phyloP scores from a whole-genome alignment of 2,329 filamentous ascomycete species.

The Colletotrichum sansevieriae region DNA sequence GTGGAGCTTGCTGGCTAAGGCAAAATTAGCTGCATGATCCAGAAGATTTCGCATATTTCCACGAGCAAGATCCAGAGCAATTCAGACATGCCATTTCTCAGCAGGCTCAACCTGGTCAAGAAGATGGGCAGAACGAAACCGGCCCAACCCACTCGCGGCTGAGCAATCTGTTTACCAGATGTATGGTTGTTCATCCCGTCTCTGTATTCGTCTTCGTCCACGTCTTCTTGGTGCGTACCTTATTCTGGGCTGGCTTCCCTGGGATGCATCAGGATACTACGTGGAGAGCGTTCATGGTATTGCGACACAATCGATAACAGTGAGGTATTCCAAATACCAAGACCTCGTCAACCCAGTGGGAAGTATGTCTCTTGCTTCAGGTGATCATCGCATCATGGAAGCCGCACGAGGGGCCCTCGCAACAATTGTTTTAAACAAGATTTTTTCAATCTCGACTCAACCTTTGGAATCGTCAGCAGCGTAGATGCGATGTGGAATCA shows the following conservation, averaged over 20 bases:
- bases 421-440: constrained; percentile 78
- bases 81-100: constrained; percentile 42
- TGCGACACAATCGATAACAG: not conserved
- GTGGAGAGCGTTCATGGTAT: not conserved
- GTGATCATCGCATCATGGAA: constrained; percentile 76
- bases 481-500: constrained; percentile 47
- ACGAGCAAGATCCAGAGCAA: constrained; percentile 23
- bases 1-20: constrained; percentile 30
- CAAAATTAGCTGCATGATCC: constrained; percentile 25
- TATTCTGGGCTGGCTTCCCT: constrained; percentile 4
- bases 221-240: constrained; percentile 29
- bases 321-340: constrained; percentile 1
- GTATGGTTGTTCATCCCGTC: constrained; percentile 36
- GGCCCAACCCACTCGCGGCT: constrained; percentile 39
- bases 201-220: not conserved
- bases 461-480: constrained; percentile 65
- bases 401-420: constrained; percentile 75
- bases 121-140: constrained; percentile 16
- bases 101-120: constrained; percentile 43
- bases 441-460: constrained; percentile 69
- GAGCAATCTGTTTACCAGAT: constrained; percentile 43
- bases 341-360: not conserved
- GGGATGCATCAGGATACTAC: not conserved
- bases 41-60: constrained; percentile 36
- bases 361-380: constrained; percentile 72